Base-by-base conservation (phyloP, 2,329 filamentous ascomycete genomes). In the Saccharata proteae region DNA sequence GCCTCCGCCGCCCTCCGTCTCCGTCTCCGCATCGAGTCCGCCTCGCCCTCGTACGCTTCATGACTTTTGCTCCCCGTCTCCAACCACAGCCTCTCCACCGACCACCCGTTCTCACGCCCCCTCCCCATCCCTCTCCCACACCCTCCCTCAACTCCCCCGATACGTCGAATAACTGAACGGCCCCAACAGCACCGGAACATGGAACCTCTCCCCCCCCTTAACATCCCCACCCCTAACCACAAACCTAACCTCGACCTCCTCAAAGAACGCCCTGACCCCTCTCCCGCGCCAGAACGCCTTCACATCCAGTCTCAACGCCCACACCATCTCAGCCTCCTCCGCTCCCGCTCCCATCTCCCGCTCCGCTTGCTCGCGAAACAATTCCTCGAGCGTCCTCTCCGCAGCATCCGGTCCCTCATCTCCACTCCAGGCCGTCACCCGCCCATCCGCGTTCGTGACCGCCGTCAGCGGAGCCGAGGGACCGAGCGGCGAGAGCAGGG, bases 81-180 rank as follows among this genome's bases (percentile, higher is more conserved):
- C n/a, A n/a, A n/a, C n/a, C n/a, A n/a, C n/a, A n/a, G n/a, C n/a
- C n/a, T n/a, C n/a, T n/a, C n/a, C n/a, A n/a, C n/a, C n/a, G n/a
- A n/a, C n/a, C n/a, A n/a, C n/a, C n/a, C n/a, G n/a, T n/a, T n/a
- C n/a, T 30, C 15, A 38, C 16, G 24, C 28, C 19, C 33, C 21
- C 8, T 23, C 6, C 34, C 23, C 25, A 16, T 29, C 6, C 34
- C 23, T 23, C 16, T 27, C 13, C 13, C 23, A 18, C 16, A 21
- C 17, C 39, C 39, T 51, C 34, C 14, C 43, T 61, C 60, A 84
- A 52, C 77, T 82, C 11, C 82, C 82, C 28, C 82, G 64, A 57
- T 90, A 90, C 7, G 81, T 88, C 23, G 78, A 80, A 58, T 84
- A 90, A 51, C 77, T 80, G 58, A 77, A 86, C 17, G 81, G 81